Percentiles rank a stretch among this genome's conserved stretches.
Conservation (phyloP, 371 early-diverging fungal species). For the Mucor lusitanicus region DNA sequence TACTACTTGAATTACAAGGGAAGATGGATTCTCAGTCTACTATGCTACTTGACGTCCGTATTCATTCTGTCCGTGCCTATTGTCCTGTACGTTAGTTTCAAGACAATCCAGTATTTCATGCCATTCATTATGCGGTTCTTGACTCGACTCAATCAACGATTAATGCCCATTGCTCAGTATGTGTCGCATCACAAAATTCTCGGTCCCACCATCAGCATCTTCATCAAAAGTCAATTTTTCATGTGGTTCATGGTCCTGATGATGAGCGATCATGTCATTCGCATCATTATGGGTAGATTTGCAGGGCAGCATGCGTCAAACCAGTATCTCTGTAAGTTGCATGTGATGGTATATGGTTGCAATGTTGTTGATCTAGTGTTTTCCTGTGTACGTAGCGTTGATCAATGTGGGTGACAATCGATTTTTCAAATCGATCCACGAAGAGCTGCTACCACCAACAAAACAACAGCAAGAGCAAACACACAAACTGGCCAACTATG, state of each 20-base stretch:
- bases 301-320: slow-evolving; percentile 35
- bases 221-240: slow-evolving; percentile 40
- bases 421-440: slow-evolving; percentile 22
- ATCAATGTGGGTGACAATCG: slow-evolving; percentile 38
- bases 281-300: slow-evolving; percentile 30
- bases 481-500: background rate
- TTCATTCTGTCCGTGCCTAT: slow-evolving; percentile 25
- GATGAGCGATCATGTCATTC: slow-evolving; percentile 40
- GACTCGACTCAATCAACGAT: slow-evolving; percentile 12
- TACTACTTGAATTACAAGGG: slow-evolving; percentile 26
- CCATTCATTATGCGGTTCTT: slow-evolving; percentile 27
- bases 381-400: slow-evolving; percentile 23
- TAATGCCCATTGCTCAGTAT: slow-evolving; percentile 29
- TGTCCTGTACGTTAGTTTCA: slow-evolving; percentile 26
- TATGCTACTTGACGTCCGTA: slow-evolving; percentile 26
- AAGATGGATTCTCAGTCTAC: slow-evolving; percentile 16
- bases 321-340: slow-evolving; percentile 30
- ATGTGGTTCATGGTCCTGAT: slow-evolving; percentile 36
- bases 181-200: slow-evolving; percentile 29
- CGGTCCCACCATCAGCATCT: slow-evolving; percentile 31
- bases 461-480: background rate
- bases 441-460: background rate
- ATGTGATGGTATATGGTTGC: background rate
- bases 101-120: slow-evolving; percentile 30
- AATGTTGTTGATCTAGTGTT: background rate